phyloP scores from a whole-genome alignment of 2,329 filamentous ascomycete genomes.

The Trichoderma koningiopsis region DNA sequence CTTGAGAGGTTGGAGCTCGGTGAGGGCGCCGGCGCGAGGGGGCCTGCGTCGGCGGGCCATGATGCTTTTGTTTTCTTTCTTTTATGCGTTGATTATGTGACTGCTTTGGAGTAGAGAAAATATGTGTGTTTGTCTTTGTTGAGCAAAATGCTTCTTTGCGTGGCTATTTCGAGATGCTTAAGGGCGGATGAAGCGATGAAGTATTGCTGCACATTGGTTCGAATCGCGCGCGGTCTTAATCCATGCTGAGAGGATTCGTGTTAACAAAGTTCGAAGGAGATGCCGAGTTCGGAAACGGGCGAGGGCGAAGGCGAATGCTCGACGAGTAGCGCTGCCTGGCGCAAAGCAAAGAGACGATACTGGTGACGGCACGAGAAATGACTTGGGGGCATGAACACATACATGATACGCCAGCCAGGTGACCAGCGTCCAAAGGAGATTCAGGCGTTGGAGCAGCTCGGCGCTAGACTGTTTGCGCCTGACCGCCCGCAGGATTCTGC shows the following conservation, averaged over 20 bases:
- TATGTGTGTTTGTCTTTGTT: neutral
- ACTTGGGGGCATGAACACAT: neutral
- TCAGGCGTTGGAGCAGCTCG: neutral
- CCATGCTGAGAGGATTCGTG: neutral
- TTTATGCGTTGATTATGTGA: neutral
- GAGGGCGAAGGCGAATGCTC: neutral
- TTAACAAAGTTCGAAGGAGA: neutral
- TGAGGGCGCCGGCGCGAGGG: slow-evolving; percentile 60
- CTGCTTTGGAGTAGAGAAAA: neutral
- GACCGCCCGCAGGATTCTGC: slow-evolving; percentile 23
- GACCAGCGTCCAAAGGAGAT: neutral
- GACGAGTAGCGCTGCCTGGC: neutral
- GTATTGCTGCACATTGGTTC: slow-evolving; percentile 4
- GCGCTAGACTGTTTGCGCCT: slow-evolving; percentile 12
- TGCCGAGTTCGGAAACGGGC: neutral
- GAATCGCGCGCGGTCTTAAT: neutral
- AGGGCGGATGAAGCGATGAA: neutral
- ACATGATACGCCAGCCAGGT: slow-evolving; percentile 11
- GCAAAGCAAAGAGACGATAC: neutral
- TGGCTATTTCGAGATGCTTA: neutral
- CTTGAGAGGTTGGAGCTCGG: slow-evolving; percentile 62
- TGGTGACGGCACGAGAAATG: neutral
- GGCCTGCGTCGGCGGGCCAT: slow-evolving; percentile 61
- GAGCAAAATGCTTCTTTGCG: neutral
- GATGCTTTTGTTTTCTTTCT: neutral